Percentiles rank a stretch among this genome's conserved stretches.
phyloP scores from a whole-genome alignment of 768 basidiomycete species.

The Saitozyma podzolica region DNA sequence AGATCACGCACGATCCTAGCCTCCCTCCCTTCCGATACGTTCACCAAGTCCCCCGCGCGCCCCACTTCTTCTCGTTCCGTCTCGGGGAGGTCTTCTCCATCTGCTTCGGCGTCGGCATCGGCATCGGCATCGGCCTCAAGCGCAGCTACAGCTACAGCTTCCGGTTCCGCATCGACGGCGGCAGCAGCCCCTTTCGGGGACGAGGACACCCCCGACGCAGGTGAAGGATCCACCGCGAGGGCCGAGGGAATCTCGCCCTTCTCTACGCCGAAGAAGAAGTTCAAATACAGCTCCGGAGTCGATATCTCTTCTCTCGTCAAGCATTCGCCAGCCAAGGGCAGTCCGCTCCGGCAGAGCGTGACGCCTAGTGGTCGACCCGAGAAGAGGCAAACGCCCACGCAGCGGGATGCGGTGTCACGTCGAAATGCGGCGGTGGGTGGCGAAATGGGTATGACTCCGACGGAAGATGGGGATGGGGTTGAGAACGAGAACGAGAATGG shows the following conservation, averaged over 20 bases:
- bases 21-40: slow-evolving; percentile 8
- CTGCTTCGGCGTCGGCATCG: background rate
- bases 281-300: slow-evolving; percentile 31
- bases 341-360: slow-evolving; percentile 37
- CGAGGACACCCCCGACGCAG: background rate
- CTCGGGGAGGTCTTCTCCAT: background rate
- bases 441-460: background rate
- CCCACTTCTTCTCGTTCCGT: slow-evolving; percentile 4
- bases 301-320: slow-evolving; percentile 30
- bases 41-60: slow-evolving; percentile 2
- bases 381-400: background rate
- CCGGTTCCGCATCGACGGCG: slow-evolving; percentile 1
- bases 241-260: slow-evolving; percentile 5
- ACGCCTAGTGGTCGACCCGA: slow-evolving; percentile 7
- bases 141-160: background rate
- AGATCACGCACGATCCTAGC: slow-evolving; percentile 22
- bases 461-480: background rate
- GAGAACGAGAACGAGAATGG: slow-evolving; percentile 8
- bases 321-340: slow-evolving; percentile 19
- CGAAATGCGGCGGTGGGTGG: background rate
- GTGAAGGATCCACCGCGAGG: background rate
- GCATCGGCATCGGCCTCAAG: background rate
- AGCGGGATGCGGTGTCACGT: background rate
- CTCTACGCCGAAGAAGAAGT: slow-evolving; percentile 35
- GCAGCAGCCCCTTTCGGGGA: background rate